Evolutionary conservation across 768 basidiomycete species (phyloP), one percentile per base, ranked within the genome.

Genomic region (Pulveroboletus sp.): DNA sequence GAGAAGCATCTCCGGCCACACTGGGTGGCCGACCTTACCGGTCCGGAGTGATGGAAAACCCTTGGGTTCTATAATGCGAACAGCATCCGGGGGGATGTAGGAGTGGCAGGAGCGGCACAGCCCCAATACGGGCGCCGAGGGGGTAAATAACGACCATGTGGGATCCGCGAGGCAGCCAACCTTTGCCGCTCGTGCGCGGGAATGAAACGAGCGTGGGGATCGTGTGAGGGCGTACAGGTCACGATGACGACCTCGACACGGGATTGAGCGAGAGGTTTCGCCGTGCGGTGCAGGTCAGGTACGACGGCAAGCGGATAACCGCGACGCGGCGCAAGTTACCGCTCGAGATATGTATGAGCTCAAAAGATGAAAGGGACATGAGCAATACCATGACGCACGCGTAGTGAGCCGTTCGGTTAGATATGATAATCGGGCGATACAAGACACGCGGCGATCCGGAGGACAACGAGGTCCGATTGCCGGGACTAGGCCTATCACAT

Each of bases 151-250:
- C 13, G 52, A 49, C 63, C 63, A 65, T 59, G 63, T 62, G 56
- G 52, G 51, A 45, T 56, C 62, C 63, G 62, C 62, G 57, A 65
- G 63, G 63, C 63, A 50, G 14, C 45, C 29, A 38, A n/a, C n/a
- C 19, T 31, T 47, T 53, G 45, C 46, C 53, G 46, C 43, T 54
- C 50, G 23, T 43, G 55, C 57, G 59, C 63, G 64, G 63, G 64
- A 64, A 66, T 61, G 61, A 64, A 61, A 47, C 52, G 51, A 63
- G 38, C 58, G 54, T 58, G 58, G 55, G 3, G 27, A 26, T 30
- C 22, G 16, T 45, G 44, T 24, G 47, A 45, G 29, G n/a, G 43
- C 59, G 30, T 35, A 56, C 41, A 58, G 53, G 51, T 47, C 43
- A 49, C 50, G 58, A 63, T 62, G 64, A 63, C 59, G 59, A 57